These are phyloP conservation scores for Aotearoamyces nothofagi DNA, from an alignment of 2,329 filamentous ascomycete genomes.

Conservation along the genomic window DNA sequence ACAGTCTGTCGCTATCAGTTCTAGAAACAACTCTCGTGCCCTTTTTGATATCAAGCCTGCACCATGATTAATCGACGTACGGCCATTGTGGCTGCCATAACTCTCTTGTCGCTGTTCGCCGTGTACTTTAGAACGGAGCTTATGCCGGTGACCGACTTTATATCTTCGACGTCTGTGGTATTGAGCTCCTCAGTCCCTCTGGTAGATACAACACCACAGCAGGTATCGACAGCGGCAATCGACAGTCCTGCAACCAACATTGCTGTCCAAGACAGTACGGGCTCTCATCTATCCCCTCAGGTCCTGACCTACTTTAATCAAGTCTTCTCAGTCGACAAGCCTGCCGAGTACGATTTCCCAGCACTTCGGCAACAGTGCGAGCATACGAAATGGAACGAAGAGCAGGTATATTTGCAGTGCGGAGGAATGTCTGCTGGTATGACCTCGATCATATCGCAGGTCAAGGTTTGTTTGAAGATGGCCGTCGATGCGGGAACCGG, in stretches of 20 bases:
- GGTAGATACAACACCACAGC: no score
- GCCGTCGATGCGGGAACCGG: conserved; percentile 19
- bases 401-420: conserved; percentile 20
- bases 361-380: no score
- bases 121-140: conserved; percentile 1
- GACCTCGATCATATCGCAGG: conserved; percentile 20
- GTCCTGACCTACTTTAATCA: conserved; percentile 20
- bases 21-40: no score
- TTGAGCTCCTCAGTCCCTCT: no score
- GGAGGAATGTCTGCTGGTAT: conserved; percentile 19
- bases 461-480: conserved; percentile 23
- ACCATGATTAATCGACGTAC: no score
- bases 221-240: no score
- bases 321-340: conserved; percentile 17
- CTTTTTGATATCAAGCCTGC: no score
- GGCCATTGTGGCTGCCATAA: neutral
- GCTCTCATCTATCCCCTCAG: neutral
- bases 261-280: neutral
- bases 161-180: no score
- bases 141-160: neutral
- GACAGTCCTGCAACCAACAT: conserved; percentile 1
- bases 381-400: no score
- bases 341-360: no score
- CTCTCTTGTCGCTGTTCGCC: neutral
- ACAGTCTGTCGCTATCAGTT: no score